These are phyloP conservation scores for Nemophila menziesii DNA, from an alignment of 257 asterid genomes.

Conservation along the genomic window DNA sequence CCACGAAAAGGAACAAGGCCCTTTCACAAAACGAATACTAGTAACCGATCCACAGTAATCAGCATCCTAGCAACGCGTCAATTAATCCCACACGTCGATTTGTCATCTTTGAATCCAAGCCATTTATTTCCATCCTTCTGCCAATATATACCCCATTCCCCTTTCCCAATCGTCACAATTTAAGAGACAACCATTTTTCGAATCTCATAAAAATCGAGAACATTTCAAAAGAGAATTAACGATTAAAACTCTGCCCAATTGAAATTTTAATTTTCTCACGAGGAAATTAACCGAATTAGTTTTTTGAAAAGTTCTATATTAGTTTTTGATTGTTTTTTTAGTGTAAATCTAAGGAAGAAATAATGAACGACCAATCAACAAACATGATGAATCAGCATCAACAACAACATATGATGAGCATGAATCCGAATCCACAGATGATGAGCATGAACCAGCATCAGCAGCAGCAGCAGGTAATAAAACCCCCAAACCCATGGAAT, in stretches of 20 bases:
- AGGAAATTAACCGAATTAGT: neutral
- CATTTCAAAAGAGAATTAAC: no score
- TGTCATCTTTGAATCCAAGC: slow-evolving; percentile 6
- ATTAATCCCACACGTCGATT: slow-evolving; percentile 21
- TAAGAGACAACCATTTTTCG: neutral
- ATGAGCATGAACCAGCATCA: slow-evolving; percentile 15
- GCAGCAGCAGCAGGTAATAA: slow-evolving; percentile 18
- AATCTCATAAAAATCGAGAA: neutral
- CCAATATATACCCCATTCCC: neutral
- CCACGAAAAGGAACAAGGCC: no score
- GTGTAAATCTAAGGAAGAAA: slow-evolving; percentile 5
- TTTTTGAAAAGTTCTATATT: slow-evolving; percentile 2
- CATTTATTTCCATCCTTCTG: neutral
- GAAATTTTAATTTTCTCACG: no score
- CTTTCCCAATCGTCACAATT: neutral
- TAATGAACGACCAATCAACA: slow-evolving; percentile 49
- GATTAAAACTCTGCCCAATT: no score
- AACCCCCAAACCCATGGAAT: neutral
- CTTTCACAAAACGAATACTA: no score
- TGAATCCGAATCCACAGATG: slow-evolving; percentile 10
- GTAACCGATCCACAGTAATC: no score
- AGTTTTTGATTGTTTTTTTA: neutral
- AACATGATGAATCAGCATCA: slow-evolving; percentile 49
- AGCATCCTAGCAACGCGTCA: slow-evolving; percentile 8
- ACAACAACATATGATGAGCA: slow-evolving; percentile 43